A percentile compares a stretch with the other conserved stretches of the same genome.
These are phyloP conservation scores for Penicillium atrosanguineum DNA, from an alignment of 495 filamentous ascomycete genomes.

Conservation along the genomic window DNA sequence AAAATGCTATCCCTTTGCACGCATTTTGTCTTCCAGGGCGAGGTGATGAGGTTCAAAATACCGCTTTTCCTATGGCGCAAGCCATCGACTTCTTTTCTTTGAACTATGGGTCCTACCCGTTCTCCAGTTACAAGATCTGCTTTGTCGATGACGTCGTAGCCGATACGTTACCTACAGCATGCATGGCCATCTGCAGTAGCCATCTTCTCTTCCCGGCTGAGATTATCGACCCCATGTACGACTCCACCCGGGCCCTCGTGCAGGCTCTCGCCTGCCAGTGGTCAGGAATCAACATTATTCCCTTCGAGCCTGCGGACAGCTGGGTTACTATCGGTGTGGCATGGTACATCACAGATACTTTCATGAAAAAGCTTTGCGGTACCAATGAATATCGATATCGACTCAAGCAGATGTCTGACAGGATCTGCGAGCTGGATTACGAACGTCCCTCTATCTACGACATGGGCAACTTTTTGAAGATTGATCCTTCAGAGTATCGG, in stretches of 20 bases:
- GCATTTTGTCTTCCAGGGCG: conserved; percentile 88
- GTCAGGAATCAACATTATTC: conserved; percentile 85
- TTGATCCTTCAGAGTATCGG: conserved; percentile 80
- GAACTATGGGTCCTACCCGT: conserved; percentile 82
- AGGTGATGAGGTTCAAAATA: conserved; percentile 74
- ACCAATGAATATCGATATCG: conserved; percentile 93
- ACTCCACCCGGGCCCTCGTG: conserved; percentile 71
- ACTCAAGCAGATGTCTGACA: conserved; percentile 82
- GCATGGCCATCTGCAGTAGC: conserved; percentile 82
- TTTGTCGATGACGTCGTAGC: conserved; percentile 84
- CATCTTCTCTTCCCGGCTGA: conserved; percentile 78
- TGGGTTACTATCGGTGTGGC: conserved; percentile 93
- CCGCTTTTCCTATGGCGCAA: conserved; percentile 71
- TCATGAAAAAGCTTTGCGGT: conserved; percentile 83
- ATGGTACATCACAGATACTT: conserved; percentile 89
- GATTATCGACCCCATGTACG: conserved; percentile 78
- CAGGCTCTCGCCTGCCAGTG: conserved; percentile 90
- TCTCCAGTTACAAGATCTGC: conserved; percentile 81
- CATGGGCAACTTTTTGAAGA: conserved; percentile 70
- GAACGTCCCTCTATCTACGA: conserved; percentile 78
- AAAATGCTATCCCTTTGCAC: conserved; percentile 77
- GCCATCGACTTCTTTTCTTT: conserved; percentile 85
- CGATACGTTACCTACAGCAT: conserved; percentile 73
- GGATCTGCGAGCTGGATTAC: conserved; percentile 76
- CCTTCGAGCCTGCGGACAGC: conserved; percentile 72